Conservation (phyloP, 23 red algal genomes). For the Agarophyton chilense region DNA sequence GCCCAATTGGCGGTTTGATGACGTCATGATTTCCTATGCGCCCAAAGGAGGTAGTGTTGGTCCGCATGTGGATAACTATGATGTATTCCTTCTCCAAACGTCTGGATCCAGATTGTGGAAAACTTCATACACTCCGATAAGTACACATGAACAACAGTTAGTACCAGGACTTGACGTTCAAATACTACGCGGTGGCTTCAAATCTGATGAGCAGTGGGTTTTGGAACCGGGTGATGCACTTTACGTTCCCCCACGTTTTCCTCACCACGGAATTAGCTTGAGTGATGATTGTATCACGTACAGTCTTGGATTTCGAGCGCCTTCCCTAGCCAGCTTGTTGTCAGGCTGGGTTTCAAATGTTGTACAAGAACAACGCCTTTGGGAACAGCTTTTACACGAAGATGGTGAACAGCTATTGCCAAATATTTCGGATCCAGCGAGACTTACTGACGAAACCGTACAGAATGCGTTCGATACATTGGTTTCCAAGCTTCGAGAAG, state of each 20-base stretch:
- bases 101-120: slow-evolving; percentile 77
- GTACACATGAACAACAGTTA: slow-evolving; percentile 43
- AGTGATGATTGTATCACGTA: slow-evolving; percentile 85
- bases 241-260: slow-evolving; percentile 85
- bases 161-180: slow-evolving; percentile 63
- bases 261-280: slow-evolving; percentile 77
- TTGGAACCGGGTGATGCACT: slow-evolving; percentile 81
- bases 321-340: slow-evolving; percentile 45
- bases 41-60: slow-evolving; percentile 79
- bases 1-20: slow-evolving; percentile 84
- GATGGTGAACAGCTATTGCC: slow-evolving; percentile 1
- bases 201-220: slow-evolving; percentile 52
- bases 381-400: slow-evolving; percentile 32
- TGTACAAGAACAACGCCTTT: slow-evolving; percentile 23
- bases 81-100: slow-evolving; percentile 86
- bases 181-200: slow-evolving; percentile 62
- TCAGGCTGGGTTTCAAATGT: slow-evolving; percentile 48
- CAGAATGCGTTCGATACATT: slow-evolving; percentile 37
- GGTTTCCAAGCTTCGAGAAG: slow-evolving; percentile 16
- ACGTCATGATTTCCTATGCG: slow-evolving; percentile 90
- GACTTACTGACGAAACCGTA: slow-evolving; percentile 27
- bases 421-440: slow-evolving; percentile 31
- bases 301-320: slow-evolving; percentile 84
- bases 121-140: slow-evolving; percentile 51
- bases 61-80: slow-evolving; percentile 95